phyloP scores from a whole-genome alignment of 75 land plant species.

The Chamaecyparis obtusa region DNA sequence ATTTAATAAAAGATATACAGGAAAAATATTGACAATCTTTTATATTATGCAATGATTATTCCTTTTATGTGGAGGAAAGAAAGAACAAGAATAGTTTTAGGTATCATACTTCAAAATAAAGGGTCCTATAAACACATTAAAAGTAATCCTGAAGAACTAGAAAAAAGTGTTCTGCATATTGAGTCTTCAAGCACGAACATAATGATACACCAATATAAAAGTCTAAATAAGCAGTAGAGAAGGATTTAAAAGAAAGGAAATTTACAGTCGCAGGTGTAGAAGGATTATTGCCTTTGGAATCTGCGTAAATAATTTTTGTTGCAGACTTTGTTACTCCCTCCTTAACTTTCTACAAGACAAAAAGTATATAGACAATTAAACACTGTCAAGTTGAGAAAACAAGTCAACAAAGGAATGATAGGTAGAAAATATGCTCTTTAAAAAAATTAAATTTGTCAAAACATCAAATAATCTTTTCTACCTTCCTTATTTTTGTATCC shows the following conservation, averaged over 20 bases:
- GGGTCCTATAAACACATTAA: neutral
- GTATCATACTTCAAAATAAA: neutral
- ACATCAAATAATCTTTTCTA: constrained; percentile 14
- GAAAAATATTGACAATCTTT: neutral
- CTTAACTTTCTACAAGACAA: constrained; percentile 16
- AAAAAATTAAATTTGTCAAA: neutral
- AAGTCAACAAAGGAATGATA: neutral
- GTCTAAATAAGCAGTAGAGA: neutral
- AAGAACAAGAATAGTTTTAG: neutral
- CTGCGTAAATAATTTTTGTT: constrained; percentile 3
- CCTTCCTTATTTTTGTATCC: constrained; percentile 76
- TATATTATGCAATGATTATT: neutral
- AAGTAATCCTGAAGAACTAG: neutral
- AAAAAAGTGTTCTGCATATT: neutral
- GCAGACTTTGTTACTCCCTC: constrained; percentile 1
- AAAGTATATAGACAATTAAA: neutral
- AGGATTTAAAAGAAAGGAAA: constrained; percentile 10
- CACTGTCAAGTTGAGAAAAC: neutral
- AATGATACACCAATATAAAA: neutral
- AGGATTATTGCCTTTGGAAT: constrained; percentile 5
- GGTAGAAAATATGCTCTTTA: neutral
- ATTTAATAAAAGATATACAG: neutral
- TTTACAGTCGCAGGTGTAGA: neutral
- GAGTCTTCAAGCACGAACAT: neutral
- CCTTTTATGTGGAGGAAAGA: neutral